phyloP scores from a whole-genome alignment of 805 yeast species.

The Candida glaebosa region DNA sequence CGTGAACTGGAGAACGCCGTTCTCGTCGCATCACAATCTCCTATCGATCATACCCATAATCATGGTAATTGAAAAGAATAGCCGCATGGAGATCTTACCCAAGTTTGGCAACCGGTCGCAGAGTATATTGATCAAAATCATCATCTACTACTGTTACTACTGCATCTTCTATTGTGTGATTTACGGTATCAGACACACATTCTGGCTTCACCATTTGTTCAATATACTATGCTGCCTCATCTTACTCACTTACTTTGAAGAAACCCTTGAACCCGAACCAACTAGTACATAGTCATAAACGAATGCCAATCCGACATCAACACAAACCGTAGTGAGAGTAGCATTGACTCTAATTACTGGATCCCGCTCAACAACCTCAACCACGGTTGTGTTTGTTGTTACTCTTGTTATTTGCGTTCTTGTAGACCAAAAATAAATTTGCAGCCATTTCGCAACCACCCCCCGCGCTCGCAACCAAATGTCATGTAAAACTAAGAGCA shows the following conservation, averaged over 20 bases:
- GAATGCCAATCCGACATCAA: no score
- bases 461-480: not conserved
- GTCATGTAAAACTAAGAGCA: not conserved
- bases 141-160: constrained; percentile 29
- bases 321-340: no score
- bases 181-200: constrained; percentile 80
- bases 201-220: constrained; percentile 75
- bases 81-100: constrained; percentile 48
- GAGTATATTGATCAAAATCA: constrained; percentile 11
- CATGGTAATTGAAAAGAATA: constrained; percentile 52
- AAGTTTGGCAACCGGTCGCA: constrained; percentile 14
- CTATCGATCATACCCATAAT: constrained; percentile 75
- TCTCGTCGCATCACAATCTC: constrained; percentile 81
- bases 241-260: constrained; percentile 14
- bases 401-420: no score
- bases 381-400: no score
- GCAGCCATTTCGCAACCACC: constrained; percentile 1
- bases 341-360: no score
- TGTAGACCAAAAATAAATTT: no score
- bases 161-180: constrained; percentile 58
- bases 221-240: constrained; percentile 61
- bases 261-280: constrained; percentile 1
- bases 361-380: no score
- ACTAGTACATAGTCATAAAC: not conserved
- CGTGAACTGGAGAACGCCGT: constrained; percentile 78